phyloP scores from a whole-genome alignment of 73 alveolate species.

The Paramecium tetraurelia region DNA sequence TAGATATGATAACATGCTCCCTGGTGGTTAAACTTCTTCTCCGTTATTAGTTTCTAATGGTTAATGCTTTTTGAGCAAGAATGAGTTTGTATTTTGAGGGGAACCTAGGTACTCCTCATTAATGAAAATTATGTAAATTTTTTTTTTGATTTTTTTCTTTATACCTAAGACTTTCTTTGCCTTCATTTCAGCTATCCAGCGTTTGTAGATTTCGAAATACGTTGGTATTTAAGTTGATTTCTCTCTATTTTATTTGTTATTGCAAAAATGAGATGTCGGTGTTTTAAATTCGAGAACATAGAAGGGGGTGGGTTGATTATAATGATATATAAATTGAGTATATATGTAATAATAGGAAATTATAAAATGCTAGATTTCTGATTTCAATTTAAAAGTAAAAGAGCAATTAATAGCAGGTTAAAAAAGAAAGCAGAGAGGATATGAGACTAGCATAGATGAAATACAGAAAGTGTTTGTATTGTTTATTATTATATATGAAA shows the following conservation, averaged over 20 bases:
- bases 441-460: background rate
- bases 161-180: background rate
- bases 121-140: background rate
- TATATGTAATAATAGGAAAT: background rate
- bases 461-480: background rate
- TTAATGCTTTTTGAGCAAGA: background rate
- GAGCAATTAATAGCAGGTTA: too few species aligned
- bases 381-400: background rate
- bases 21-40: background rate
- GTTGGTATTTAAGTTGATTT: background rate
- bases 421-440: background rate
- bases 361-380: background rate
- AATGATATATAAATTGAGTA: background rate
- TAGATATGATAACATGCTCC: background rate
- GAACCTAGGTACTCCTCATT: background rate
- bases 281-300: background rate
- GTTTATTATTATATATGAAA: background rate
- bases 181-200: background rate
- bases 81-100: constrained; percentile 19
- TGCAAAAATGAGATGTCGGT: background rate
- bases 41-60: background rate
- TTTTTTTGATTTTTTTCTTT: constrained; percentile 11
- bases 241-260: background rate
- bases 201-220: background rate
- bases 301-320: background rate